Evolutionary conservation across 2,329 filamentous ascomycete species (phyloP).

Genomic region (Aspergillus eucalypticola): DNA sequence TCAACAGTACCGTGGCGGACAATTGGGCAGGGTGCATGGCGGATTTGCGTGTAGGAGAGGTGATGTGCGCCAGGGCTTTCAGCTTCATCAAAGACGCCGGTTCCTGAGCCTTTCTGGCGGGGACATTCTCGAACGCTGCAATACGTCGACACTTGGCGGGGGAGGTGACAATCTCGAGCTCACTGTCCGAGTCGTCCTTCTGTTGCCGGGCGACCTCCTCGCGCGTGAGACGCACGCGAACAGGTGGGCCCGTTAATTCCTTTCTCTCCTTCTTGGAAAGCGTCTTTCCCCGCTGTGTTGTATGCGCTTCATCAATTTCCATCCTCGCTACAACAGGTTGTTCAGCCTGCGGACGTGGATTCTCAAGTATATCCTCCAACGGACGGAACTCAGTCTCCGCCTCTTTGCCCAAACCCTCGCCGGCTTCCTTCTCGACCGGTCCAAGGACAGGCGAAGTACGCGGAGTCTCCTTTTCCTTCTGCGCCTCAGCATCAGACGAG

Average conservation of each 20-base stretch:
- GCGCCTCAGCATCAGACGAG: slow-evolving; percentile 46
- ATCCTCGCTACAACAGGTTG: slow-evolving; percentile 9
- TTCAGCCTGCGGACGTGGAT: slow-evolving; percentile 25
- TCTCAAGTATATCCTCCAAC: slow-evolving; percentile 38
- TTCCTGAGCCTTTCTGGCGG: slow-evolving; percentile 63
- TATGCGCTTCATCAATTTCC: slow-evolving; percentile 15
- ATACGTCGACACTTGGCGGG: slow-evolving; percentile 45
- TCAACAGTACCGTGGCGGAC: slow-evolving; percentile 65
- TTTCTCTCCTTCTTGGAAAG: slow-evolving; percentile 31
- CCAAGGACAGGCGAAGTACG: slow-evolving; percentile 64
- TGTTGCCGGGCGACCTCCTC: slow-evolving; percentile 37
- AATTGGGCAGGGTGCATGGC: slow-evolving; percentile 70
- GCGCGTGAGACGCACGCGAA: slow-evolving; percentile 45
- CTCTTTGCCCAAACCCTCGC: not conserved
- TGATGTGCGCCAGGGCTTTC: slow-evolving; percentile 72
- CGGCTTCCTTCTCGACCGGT: slow-evolving; percentile 18
- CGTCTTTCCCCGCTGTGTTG: slow-evolving; percentile 25
- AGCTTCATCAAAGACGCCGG: slow-evolving; percentile 63
- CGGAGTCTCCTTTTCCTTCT: slow-evolving; percentile 60
- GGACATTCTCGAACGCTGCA: slow-evolving; percentile 70
- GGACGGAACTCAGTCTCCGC: slow-evolving; percentile 32
- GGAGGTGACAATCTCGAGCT: slow-evolving; percentile 63
- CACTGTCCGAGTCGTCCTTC: slow-evolving; percentile 50
- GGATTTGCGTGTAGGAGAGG: slow-evolving; percentile 56
- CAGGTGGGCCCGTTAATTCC: slow-evolving; percentile 30